These are phyloP conservation scores for Boletus rubropictus DNA, from an alignment of 768 basidiomycete genomes.

Conservation along the genomic window DNA sequence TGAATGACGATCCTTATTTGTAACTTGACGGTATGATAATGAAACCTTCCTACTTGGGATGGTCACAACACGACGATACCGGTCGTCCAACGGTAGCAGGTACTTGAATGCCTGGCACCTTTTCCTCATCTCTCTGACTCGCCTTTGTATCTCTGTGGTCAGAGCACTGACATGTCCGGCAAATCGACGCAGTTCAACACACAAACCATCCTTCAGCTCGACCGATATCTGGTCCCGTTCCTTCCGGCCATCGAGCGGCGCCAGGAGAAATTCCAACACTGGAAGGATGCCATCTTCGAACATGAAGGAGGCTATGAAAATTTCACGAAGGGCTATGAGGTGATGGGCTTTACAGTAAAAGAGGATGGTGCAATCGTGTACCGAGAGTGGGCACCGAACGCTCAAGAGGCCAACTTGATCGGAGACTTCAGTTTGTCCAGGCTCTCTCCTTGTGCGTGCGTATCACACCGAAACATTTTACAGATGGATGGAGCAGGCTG, in stretches of 20 bases:
- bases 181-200: constrained; percentile 44
- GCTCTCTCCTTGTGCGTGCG: not conserved
- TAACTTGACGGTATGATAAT: not conserved
- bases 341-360: constrained; percentile 70
- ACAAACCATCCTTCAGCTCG: constrained; percentile 54
- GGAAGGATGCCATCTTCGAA: constrained; percentile 69
- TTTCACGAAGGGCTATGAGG: constrained; percentile 53
- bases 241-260: constrained; percentile 63
- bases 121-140: constrained; percentile 5
- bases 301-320: constrained; percentile 79
- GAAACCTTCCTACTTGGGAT: constrained; percentile 14
- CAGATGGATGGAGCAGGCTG: constrained; percentile 84
- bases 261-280: constrained; percentile 61
- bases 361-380: constrained; percentile 69
- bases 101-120: constrained; percentile 1
- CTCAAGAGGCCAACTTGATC: constrained; percentile 72
- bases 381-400: constrained; percentile 96
- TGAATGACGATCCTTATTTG: constrained; percentile 13
- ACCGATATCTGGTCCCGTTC: constrained; percentile 72
- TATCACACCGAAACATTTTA: constrained; percentile 2
- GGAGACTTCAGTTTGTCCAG: constrained; percentile 90
- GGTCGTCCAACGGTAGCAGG: constrained; percentile 3
- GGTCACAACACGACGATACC: not conserved
- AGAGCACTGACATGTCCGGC: constrained; percentile 34
- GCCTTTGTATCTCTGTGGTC: not conserved